A percentile compares a stretch with the other conserved stretches of the same genome.
phyloP scores from a whole-genome alignment of 441 rosid genomes.

The Daphne laureola region DNA sequence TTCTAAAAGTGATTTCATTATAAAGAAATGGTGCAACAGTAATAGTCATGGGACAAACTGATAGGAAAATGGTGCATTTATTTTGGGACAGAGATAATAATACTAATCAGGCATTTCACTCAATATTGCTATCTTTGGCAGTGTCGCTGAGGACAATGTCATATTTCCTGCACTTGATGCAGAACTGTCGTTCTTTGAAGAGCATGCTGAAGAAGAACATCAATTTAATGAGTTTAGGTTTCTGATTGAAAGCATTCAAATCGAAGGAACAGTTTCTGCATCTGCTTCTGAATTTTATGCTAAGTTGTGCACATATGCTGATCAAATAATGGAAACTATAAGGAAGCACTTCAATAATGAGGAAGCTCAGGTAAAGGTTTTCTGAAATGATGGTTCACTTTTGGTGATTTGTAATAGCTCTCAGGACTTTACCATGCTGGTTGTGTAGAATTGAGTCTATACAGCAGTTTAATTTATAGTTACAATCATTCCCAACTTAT shows the following conservation, averaged over 20 bases:
- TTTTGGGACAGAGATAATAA: too few relatives aligned
- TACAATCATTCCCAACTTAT: too few relatives aligned
- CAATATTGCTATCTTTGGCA: constrained; percentile 17
- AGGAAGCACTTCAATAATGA: constrained; percentile 51
- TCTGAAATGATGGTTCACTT: background rate
- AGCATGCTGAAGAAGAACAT: constrained; percentile 60
- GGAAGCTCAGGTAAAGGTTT: constrained; percentile 56
- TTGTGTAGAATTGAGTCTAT: too few relatives aligned
- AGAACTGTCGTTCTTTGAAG: constrained; percentile 51
- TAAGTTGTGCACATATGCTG: constrained; percentile 55
- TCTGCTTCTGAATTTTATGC: constrained; percentile 50
- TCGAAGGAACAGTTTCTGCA: constrained; percentile 47
- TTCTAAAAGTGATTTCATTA: too few relatives aligned
- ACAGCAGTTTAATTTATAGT: too few relatives aligned
- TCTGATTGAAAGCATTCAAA: constrained; percentile 57
- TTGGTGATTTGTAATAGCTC: constrained; percentile 15
- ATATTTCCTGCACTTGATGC: constrained; percentile 71
- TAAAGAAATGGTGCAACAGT: too few relatives aligned
- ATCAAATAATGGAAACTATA: constrained; percentile 60
- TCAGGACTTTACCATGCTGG: background rate
- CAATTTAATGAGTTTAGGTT: constrained; percentile 49
- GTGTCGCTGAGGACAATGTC: constrained; percentile 70
- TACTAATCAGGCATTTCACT: too few relatives aligned
- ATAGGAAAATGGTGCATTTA: too few relatives aligned
- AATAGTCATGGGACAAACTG: too few relatives aligned